Evolutionary conservation across 1,139 yeast genomes (phyloP), one percentile per base, ranked within the genome.

Genomic region (Blastobotrys elegans): DNA sequence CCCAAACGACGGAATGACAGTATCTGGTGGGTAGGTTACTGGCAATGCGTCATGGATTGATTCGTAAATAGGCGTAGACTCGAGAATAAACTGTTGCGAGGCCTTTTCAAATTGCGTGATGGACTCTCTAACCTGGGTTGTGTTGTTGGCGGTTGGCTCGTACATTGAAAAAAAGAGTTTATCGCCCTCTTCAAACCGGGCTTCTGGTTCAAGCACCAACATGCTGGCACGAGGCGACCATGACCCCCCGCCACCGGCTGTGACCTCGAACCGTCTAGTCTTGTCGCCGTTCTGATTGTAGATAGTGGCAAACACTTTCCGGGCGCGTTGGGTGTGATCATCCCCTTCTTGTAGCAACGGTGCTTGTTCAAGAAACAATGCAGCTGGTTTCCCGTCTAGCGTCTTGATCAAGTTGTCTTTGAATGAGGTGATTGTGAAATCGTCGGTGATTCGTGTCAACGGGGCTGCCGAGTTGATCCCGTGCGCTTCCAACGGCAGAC

Each of bases 151-250:
- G 11, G 50, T 35, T 40, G 56, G 49, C 40, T 50, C 49, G 10
- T 51, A 51, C 73, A 80, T 32, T 71, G 69, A 52, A 56, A 80
- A 78, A 49, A 73, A 70, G 40, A 80, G 63, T 36, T 61, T 57
- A 58, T 76, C 78, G 13, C 82, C 82, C 17, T 60, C 62, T 2
- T 52, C 48, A 3, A 76, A 62, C 39, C 64, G 59, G 0, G 83
- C 82, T 11, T 75, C 75, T 1, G 84, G 80, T 7, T 82, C 80
- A 18, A 80, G 63, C 0, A 79, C 85, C 13, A 80, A 67, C 60
- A 79, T 76, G 38, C 75, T 73, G 0, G 84, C 77, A 49, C 80
- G 74, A 31, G 80, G 74, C 1, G 84, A 82, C 86, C 85, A 80
- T 10, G 78, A 76, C 2, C 85, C 86, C 3, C 86, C 86, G 8